Evolutionary conservation across 495 filamentous ascomycete genomes (phyloP).

Genomic region (Xylaria intraflava): DNA sequence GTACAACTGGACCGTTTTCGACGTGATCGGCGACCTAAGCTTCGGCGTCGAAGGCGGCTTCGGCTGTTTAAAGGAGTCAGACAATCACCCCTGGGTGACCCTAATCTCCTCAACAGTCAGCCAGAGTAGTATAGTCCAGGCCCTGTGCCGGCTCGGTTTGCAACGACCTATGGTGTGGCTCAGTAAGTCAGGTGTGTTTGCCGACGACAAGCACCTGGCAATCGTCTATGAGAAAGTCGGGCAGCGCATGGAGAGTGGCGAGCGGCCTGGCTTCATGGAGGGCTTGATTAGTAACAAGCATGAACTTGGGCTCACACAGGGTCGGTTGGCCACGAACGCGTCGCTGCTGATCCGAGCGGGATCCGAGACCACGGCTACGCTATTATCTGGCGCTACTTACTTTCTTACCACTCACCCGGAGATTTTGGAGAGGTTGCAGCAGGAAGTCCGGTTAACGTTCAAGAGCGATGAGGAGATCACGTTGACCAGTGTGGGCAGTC

Average conservation of each 20-base stretch:
- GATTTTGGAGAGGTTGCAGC: constrained; percentile 34
- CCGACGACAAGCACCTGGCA: constrained; percentile 28
- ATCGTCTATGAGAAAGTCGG: constrained; percentile 33
- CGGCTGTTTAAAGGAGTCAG: constrained; percentile 40
- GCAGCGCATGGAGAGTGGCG: constrained; percentile 34
- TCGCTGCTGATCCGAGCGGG: constrained; percentile 43
- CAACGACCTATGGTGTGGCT: neutral
- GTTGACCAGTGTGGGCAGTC: constrained; percentile 33
- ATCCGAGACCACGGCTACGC: constrained; percentile 56
- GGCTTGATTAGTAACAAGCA: constrained; percentile 43
- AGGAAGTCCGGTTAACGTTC: constrained; percentile 49
- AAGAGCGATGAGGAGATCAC: constrained; percentile 46
- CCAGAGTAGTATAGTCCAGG: constrained; percentile 20
- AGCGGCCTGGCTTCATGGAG: constrained; percentile 42
- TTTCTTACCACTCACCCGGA: constrained; percentile 42
- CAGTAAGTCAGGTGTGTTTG: constrained; percentile 8
- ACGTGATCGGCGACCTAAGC: constrained; percentile 54
- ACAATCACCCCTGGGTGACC: constrained; percentile 49
- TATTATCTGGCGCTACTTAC: constrained; percentile 46
- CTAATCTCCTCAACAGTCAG: constrained; percentile 34
- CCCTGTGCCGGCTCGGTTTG: constrained; percentile 12
- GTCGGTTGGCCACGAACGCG: constrained; percentile 24
- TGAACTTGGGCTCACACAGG: constrained; percentile 27
- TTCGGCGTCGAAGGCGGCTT: constrained; percentile 51
- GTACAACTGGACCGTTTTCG: constrained; percentile 58